Percentiles rank a stretch among this genome's conserved stretches.
phyloP scores from a whole-genome alignment of 192 early-diverging fungal genomes.

The Cladochytrium replicatum region DNA sequence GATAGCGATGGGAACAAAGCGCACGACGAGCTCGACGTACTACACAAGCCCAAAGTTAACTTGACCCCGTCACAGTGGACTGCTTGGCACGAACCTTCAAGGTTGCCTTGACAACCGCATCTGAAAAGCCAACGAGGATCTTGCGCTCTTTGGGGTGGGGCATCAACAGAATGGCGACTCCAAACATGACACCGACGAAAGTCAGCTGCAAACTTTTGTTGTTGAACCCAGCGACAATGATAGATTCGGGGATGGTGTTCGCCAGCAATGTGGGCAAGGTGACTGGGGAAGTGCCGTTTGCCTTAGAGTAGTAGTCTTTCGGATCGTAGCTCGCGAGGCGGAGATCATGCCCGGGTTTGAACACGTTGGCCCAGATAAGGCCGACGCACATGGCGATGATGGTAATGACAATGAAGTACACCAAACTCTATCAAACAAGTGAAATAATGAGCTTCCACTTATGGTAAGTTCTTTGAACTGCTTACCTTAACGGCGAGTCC shows the following conservation, averaged over 20 bases:
- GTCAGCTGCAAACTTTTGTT: constrained; percentile 45
- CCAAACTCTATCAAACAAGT: neutral
- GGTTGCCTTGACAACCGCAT: constrained; percentile 49
- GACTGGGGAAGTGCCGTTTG: constrained; percentile 14
- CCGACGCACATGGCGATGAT: constrained; percentile 57
- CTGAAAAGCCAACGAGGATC: constrained; percentile 43
- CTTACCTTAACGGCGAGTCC: constrained; percentile 51
- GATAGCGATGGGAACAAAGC: constrained; percentile 62
- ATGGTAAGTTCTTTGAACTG: constrained; percentile 50
- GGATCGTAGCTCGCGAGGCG: constrained; percentile 11
- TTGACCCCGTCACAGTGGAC: constrained; percentile 8
- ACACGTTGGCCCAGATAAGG: constrained; percentile 49
- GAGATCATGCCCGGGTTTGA: constrained; percentile 52
- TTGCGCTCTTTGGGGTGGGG: constrained; percentile 11
- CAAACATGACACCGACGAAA: constrained; percentile 57
- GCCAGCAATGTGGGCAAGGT: constrained; percentile 46
- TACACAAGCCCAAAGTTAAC: constrained; percentile 1
- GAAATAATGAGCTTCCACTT: constrained; percentile 1
- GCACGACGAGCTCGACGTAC: constrained; percentile 46
- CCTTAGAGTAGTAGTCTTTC: constrained; percentile 3
- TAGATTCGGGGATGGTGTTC: constrained; percentile 49
- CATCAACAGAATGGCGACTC: constrained; percentile 27
- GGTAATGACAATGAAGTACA: constrained; percentile 27
- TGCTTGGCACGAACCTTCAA: constrained; percentile 40
- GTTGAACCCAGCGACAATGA: constrained; percentile 38